These are phyloP conservation scores for Fusarium sp. DNA, from an alignment of 2,329 filamentous ascomycete genomes.

Conservation along the genomic window DNA sequence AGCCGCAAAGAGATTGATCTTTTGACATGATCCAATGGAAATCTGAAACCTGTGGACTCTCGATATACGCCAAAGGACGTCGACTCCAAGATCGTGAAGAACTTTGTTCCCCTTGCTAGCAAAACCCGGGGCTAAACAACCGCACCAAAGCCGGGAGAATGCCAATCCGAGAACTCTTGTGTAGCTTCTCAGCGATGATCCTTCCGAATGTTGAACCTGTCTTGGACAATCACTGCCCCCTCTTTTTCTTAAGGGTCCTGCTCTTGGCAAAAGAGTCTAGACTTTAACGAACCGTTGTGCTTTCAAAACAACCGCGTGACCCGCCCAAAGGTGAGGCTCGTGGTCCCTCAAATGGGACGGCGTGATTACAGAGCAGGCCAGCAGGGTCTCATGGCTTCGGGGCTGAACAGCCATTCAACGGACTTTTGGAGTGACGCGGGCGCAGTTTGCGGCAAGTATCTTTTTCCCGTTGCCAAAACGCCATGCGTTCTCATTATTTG, in stretches of 20 bases:
- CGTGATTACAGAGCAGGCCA: neutral
- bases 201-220: slow-evolving; percentile 19
- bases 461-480: neutral
- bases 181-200: slow-evolving; percentile 25
- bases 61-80: slow-evolving; percentile 32
- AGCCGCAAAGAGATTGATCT: slow-evolving; percentile 29
- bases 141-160: slow-evolving; percentile 30
- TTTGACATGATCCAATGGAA: slow-evolving; percentile 5
- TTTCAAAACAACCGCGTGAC: slow-evolving; percentile 36
- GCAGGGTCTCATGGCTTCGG: slow-evolving; percentile 30
- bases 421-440: slow-evolving; percentile 1
- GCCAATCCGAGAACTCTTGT: slow-evolving; percentile 15
- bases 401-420: slow-evolving; percentile 21
- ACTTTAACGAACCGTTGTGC: slow-evolving; percentile 35
- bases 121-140: neutral
- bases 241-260: slow-evolving; percentile 1
- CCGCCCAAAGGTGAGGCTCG: slow-evolving; percentile 26
- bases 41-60: slow-evolving; percentile 23
- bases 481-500: slow-evolving; percentile 2
- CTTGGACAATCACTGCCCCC: slow-evolving; percentile 20
- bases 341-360: slow-evolving; percentile 15
- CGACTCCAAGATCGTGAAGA: slow-evolving; percentile 17
- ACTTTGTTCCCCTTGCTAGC: neutral
- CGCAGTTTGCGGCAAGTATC: neutral
- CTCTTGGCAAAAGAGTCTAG: slow-evolving; percentile 24